Conservation (phyloP, 495 filamentous ascomycete genomes). For the Penicillium odoratum region DNA sequence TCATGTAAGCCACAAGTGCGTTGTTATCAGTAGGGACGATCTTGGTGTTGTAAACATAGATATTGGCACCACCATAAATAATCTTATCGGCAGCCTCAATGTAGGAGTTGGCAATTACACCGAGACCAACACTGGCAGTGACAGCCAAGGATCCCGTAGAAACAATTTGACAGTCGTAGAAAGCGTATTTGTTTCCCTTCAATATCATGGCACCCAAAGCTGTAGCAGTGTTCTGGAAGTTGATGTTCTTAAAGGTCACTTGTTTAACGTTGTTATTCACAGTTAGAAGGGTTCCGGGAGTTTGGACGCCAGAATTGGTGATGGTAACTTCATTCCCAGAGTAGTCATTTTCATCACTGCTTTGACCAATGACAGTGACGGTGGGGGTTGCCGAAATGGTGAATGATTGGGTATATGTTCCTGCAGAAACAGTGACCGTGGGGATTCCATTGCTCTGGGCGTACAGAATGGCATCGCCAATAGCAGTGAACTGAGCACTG, state of each 20-base stretch:
- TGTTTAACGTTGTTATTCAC: slow-evolving; percentile 13
- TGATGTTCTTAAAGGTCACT: slow-evolving; percentile 14
- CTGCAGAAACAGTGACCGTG: slow-evolving; percentile 14
- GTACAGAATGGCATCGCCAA: slow-evolving; percentile 15
- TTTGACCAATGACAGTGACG: slow-evolving; percentile 11
- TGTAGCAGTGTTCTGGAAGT: slow-evolving; percentile 11
- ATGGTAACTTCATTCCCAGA: slow-evolving; percentile 6
- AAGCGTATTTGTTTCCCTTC: slow-evolving; percentile 18
- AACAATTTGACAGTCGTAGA: slow-evolving; percentile 16
- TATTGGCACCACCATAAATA: slow-evolving; percentile 10
- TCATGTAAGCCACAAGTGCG: slow-evolving; percentile 13
- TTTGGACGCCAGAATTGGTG: slow-evolving; percentile 8
- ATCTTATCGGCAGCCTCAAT: slow-evolving; percentile 15
- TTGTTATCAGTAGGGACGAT: slow-evolving; percentile 11
- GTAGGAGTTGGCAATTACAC: slow-evolving; percentile 15
- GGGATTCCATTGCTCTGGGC: slow-evolving; percentile 16
- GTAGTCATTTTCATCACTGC: slow-evolving; percentile 1
- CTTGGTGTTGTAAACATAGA: slow-evolving; percentile 15
- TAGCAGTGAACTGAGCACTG: slow-evolving; percentile 14
- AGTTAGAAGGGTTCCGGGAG: slow-evolving; percentile 6
- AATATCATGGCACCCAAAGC: slow-evolving; percentile 9
- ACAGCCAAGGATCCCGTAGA: slow-evolving; percentile 14
- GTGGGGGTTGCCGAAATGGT: slow-evolving; percentile 13
- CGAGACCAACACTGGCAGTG: slow-evolving; percentile 18
- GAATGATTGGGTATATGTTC: slow-evolving; percentile 12